Conservation (phyloP, 768 basidiomycete genomes). For the Botryobasidium botryosum region DNA sequence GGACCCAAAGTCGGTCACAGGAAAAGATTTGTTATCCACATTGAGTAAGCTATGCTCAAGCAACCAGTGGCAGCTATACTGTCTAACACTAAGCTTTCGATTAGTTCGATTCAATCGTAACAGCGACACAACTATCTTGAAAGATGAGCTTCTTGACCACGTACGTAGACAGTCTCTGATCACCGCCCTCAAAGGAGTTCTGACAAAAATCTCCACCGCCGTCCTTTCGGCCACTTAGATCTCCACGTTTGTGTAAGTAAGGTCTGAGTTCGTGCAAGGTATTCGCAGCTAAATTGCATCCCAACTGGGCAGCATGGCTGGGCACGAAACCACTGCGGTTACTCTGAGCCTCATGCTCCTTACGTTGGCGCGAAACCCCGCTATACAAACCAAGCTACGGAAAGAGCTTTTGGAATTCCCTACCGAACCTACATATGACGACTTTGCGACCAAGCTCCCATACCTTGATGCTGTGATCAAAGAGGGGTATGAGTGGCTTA, state of each 20-base stretch:
- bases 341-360: slow-evolving; percentile 24
- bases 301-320: slow-evolving; percentile 22
- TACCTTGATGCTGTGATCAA: slow-evolving; percentile 29
- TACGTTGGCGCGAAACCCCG: slow-evolving; percentile 24
- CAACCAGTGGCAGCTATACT: too few relatives aligned
- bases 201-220: too few relatives aligned
- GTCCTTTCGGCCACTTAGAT: too few relatives aligned
- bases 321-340: slow-evolving; percentile 28
- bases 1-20: too few relatives aligned
- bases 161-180: neutral
- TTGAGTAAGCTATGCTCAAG: too few relatives aligned
- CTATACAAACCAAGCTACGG: slow-evolving; percentile 24
- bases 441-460: slow-evolving; percentile 22
- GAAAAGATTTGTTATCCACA: too few relatives aligned
- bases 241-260: neutral
- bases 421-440: slow-evolving; percentile 24
- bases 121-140: too few relatives aligned
- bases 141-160: slow-evolving; percentile 11
- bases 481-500: slow-evolving; percentile 27
- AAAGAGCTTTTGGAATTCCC: slow-evolving; percentile 22
- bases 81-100: too few relatives aligned
- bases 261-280: neutral
- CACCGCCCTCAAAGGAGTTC: neutral
- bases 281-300: neutral
- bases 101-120: too few relatives aligned